Conservation (phyloP, 805 yeast species). For the Nakazawaea populi region DNA sequence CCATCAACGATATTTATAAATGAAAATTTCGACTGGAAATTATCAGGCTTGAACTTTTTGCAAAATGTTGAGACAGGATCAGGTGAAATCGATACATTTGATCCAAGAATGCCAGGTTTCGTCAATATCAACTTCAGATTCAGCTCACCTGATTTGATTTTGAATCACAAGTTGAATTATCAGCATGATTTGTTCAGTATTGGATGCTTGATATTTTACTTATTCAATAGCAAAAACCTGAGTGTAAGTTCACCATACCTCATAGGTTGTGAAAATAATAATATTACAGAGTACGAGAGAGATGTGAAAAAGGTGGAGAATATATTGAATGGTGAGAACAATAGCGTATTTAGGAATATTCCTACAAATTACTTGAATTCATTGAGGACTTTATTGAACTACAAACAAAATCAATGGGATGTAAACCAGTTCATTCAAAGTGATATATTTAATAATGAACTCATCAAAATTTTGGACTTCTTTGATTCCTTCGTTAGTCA, state of each 20-base stretch:
- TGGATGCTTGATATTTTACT: conserved; percentile 67
- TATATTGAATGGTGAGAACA: conserved; percentile 31
- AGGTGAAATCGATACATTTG: conserved; percentile 66
- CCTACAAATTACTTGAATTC: conserved; percentile 50
- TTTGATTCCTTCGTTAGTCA: conserved; percentile 81
- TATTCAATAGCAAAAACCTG: conserved; percentile 41
- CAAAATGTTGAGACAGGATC: conserved; percentile 39
- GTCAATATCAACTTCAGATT: conserved; percentile 67
- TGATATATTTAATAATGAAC: conserved; percentile 73
- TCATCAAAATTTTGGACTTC: conserved; percentile 73
- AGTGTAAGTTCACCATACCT: conserved; percentile 38
- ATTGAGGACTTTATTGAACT: conserved; percentile 45
- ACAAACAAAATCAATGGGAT: conserved; percentile 53
- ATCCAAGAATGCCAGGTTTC: conserved; percentile 70
- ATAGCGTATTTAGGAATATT: conserved; percentile 46
- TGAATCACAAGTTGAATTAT: conserved; percentile 56
- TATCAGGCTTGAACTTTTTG: conserved; percentile 65
- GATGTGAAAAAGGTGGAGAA: conserved; percentile 31
- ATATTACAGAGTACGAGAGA: conserved; percentile 56
- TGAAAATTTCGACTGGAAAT: conserved; percentile 89
- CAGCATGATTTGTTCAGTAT: conserved; percentile 81
- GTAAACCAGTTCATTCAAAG: conserved; percentile 67
- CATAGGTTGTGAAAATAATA: conserved; percentile 35
- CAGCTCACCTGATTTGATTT: conserved; percentile 78
- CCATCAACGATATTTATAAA: conserved; percentile 77